phyloP scores from a whole-genome alignment of 257 asterid species.

The Nicotiana obtusifolia region DNA sequence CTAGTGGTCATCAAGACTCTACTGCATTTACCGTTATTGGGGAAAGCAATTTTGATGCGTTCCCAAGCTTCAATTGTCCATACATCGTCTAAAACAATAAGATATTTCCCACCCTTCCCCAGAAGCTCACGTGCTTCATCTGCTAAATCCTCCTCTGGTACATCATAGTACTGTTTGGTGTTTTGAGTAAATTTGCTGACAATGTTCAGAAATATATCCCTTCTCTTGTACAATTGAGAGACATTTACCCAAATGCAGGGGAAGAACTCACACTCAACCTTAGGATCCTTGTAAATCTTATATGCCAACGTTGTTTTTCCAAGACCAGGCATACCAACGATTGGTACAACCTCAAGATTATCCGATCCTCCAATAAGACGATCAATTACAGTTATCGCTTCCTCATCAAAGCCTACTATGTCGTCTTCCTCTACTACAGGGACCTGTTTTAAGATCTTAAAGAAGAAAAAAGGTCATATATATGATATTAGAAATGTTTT shows the following conservation, averaged over 20 bases:
- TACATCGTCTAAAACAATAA: constrained; percentile 12
- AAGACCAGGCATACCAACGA: constrained; percentile 50
- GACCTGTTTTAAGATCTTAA: neutral
- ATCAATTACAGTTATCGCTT: constrained; percentile 24
- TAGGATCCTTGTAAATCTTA: constrained; percentile 25
- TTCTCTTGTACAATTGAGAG: constrained; percentile 32
- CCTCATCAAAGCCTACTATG: constrained; percentile 47
- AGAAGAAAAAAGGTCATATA: neutral
- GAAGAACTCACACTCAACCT: constrained; percentile 28
- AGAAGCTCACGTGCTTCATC: neutral
- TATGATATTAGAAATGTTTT: neutral
- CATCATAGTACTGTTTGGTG: constrained; percentile 16
- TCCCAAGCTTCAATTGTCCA: constrained; percentile 7
- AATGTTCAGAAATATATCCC: constrained; percentile 30
- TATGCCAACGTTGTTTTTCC: constrained; percentile 46
- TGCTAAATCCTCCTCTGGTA: constrained; percentile 4
- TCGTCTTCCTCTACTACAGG: constrained; percentile 19
- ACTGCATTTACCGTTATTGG: constrained; percentile 36
- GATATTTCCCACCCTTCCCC: neutral
- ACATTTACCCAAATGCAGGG: constrained; percentile 35
- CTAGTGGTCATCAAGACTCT: constrained; percentile 48
- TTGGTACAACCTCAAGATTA: constrained; percentile 28
- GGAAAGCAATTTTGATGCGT: constrained; percentile 32
- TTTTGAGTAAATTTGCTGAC: constrained; percentile 21
- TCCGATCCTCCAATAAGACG: constrained; percentile 25